phyloP scores from a whole-genome alignment of 169 alveolate genomes.

The Theileria annulata region DNA sequence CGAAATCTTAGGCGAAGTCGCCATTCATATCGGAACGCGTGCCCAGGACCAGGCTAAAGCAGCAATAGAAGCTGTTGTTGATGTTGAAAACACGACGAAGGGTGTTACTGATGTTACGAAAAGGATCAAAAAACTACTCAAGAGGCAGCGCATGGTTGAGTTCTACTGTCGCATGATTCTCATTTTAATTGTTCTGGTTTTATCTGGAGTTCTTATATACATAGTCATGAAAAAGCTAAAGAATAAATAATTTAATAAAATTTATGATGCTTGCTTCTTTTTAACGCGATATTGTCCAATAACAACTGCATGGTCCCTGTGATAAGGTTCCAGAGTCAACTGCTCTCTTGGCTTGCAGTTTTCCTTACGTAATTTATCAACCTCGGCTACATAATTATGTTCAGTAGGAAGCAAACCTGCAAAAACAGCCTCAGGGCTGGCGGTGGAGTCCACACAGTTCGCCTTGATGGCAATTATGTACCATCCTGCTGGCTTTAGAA shows the following conservation, averaged over 20 bases:
- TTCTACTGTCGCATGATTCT: slow-evolving; percentile 35
- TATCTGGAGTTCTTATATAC: slow-evolving; percentile 38
- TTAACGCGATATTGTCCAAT: slow-evolving; percentile 93
- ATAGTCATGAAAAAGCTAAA: slow-evolving; percentile 18
- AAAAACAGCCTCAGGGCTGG: slow-evolving; percentile 96
- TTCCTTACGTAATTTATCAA: slow-evolving; percentile 90
- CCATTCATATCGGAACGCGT: slow-evolving; percentile 45
- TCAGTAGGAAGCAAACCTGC: slow-evolving; percentile 71
- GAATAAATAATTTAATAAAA: neutral
- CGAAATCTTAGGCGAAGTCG: slow-evolving; percentile 47
- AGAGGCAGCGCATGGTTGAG: slow-evolving; percentile 64
- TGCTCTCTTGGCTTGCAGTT: slow-evolving; percentile 95
- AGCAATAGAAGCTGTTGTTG: slow-evolving; percentile 45
- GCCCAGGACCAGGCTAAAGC: slow-evolving; percentile 61
- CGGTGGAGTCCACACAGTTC: slow-evolving; percentile 98
- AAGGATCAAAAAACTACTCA: slow-evolving; percentile 64
- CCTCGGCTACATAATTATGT: slow-evolving; percentile 77
- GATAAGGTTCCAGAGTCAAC: slow-evolving; percentile 97
- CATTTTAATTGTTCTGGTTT: slow-evolving; percentile 21
- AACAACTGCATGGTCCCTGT: slow-evolving; percentile 97
- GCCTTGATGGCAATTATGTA: slow-evolving; percentile 97
- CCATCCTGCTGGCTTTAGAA: slow-evolving; percentile 97
- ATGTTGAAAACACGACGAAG: slow-evolving; percentile 51
- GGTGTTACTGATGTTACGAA: slow-evolving; percentile 47
- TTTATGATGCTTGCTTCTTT: slow-evolving; percentile 71